Evolutionary conservation across 2,329 filamentous ascomycete genomes (phyloP), one percentile per base, ranked within the genome.

Genomic region (Nemania sp.): DNA sequence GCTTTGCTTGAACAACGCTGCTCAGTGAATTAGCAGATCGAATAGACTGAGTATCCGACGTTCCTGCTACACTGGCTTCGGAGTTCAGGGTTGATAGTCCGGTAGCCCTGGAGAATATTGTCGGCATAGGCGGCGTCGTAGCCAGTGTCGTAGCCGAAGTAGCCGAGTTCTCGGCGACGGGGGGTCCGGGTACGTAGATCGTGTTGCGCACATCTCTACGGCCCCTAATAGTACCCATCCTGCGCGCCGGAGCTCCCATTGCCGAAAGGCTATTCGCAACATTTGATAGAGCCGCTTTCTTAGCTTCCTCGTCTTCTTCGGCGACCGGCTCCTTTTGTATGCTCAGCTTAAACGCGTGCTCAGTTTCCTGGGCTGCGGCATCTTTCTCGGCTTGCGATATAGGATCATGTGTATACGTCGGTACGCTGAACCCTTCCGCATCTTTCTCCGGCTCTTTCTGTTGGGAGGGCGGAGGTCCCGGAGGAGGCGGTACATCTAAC

Each of bases 121-220:
- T 62, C 73, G 74, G 22, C 74, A 75, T 14, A 69, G 70, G 47
- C 68, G 66, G 51, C 67, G 67, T 61, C 72, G 67, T 2, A 69
- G 62, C 5, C 44, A 52, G 34, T 68, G 67, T 61, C 72, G 67
- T 2, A 69, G 62, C 5, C 44, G 55, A 39, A 22, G 36, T 52
- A 14, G 46, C 15, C 14, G 66, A 60, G 24, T 60, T 61, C 54
- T 69, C 61, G 22, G 67, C 59, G 6, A 69, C 70, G 61, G 62
- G 62, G 3, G n/a, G n/a, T n/a, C 74, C 69, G 8, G 90, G 87
- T 59, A 92, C 80, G 67, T 94, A 93, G 49, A 96, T 86, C 1
- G 92, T 97, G 72, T 96, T 96, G 54, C 93, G 84, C 59, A 95
- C 90, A 69, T 97, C 93, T 68, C 94, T 83, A 56, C 94, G 88